phyloP scores from a whole-genome alignment of 2,329 filamentous ascomycete species.

The Xylariaceae sp. region DNA sequence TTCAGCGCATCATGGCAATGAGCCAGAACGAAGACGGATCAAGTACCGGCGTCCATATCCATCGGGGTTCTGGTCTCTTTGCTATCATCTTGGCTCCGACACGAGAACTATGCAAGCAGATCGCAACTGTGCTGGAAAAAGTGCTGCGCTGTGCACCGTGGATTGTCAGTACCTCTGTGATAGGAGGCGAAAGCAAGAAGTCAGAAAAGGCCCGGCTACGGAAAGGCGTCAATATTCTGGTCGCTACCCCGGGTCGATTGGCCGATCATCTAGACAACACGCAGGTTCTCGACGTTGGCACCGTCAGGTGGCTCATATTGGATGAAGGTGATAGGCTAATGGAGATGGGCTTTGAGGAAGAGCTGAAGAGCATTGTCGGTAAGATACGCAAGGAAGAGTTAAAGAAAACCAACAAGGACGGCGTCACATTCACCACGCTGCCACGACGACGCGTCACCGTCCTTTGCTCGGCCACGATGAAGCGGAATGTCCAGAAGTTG shows the following conservation, averaged over 20 bases:
- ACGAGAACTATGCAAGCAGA: slow-evolving; percentile 90
- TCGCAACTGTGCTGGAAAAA: slow-evolving; percentile 77
- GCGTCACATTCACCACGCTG: slow-evolving; percentile 55
- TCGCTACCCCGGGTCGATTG: slow-evolving; percentile 87
- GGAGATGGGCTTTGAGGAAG: slow-evolving; percentile 95
- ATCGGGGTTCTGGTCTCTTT: slow-evolving; percentile 83
- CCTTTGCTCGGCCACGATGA: slow-evolving; percentile 94
- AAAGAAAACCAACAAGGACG: slow-evolving; percentile 54
- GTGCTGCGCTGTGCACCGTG: slow-evolving; percentile 85
- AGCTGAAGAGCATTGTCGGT: slow-evolving; percentile 79
- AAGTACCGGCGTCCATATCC: slow-evolving; percentile 51
- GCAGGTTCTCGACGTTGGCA: slow-evolving; percentile 78
- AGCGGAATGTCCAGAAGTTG: slow-evolving; percentile 90
- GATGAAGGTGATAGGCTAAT: slow-evolving; percentile 98
- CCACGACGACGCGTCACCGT: slow-evolving; percentile 77
- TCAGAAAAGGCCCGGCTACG: slow-evolving; percentile 88
- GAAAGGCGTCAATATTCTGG: slow-evolving; percentile 92
- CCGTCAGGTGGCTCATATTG: slow-evolving; percentile 86
- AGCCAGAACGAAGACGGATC: slow-evolving; percentile 50
- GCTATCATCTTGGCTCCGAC: slow-evolving; percentile 93
- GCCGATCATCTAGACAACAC: slow-evolving; percentile 92
- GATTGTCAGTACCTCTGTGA: slow-evolving; percentile 85
- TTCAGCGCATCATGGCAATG: slow-evolving; percentile 79
- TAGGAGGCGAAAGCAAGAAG: slow-evolving; percentile 63
- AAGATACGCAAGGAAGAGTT: slow-evolving; percentile 64